phyloP scores from a whole-genome alignment of 805 yeast species.

The Saccharomyces jurei region DNA sequence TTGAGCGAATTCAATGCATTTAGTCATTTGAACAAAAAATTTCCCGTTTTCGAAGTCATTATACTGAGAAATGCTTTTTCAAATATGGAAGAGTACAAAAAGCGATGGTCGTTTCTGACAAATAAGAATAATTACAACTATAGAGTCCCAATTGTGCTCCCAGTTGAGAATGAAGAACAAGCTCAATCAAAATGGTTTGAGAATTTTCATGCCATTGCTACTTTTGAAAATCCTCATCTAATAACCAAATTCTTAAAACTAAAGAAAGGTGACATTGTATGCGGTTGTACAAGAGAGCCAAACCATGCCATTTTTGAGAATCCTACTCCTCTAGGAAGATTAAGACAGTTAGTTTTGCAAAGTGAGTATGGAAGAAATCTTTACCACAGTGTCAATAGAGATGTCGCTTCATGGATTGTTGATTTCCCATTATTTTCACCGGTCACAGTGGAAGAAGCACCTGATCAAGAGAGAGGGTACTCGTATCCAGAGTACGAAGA shows the following conservation, averaged over 20 bases:
- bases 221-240: slow-evolving; percentile 27
- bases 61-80: slow-evolving; percentile 46
- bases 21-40: slow-evolving; percentile 36
- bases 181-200: slow-evolving; percentile 40
- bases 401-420: slow-evolving; percentile 75
- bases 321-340: slow-evolving; percentile 88
- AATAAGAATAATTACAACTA: slow-evolving; percentile 40
- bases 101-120: slow-evolving; percentile 34
- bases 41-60: slow-evolving; percentile 68
- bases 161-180: slow-evolving; percentile 36
- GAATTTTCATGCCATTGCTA: slow-evolving; percentile 26
- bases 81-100: slow-evolving; percentile 15
- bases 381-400: slow-evolving; percentile 13
- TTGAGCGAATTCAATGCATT: slow-evolving; percentile 36
- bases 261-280: slow-evolving; percentile 63
- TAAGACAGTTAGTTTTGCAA: slow-evolving; percentile 66
- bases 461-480: slow-evolving; percentile 10
- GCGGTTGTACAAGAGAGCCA: slow-evolving; percentile 59
- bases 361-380: slow-evolving; percentile 35
- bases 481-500: slow-evolving; percentile 58
- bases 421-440: slow-evolving; percentile 92
- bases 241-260: slow-evolving; percentile 35
- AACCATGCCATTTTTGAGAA: slow-evolving; percentile 68
- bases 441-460: slow-evolving; percentile 31
- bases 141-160: slow-evolving; percentile 51